Evolutionary conservation across 1,284 basidiomycete species (phyloP).

Genomic region (Ceratobasidium sp.): DNA sequence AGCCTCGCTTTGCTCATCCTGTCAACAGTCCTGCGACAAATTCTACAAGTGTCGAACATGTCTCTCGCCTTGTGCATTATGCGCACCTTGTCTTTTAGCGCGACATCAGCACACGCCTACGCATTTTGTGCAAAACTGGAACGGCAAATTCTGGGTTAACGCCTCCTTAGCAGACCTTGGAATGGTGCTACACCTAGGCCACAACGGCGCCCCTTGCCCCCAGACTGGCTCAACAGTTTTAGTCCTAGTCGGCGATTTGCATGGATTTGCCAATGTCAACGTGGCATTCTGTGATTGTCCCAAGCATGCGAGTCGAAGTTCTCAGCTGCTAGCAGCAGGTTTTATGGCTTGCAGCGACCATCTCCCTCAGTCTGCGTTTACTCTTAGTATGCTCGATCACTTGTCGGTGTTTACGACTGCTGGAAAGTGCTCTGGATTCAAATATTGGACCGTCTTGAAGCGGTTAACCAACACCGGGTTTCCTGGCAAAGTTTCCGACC

Average conservation of each 20-base stretch:
- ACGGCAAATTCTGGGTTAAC: background rate
- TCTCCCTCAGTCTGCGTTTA: background rate
- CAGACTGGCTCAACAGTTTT: background rate
- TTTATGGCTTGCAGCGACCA: background rate
- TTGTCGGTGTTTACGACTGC: background rate
- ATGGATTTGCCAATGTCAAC: background rate
- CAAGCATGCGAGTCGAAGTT: background rate
- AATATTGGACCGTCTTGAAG: background rate
- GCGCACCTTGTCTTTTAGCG: background rate
- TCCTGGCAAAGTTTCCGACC: background rate
- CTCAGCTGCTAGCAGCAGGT: background rate
- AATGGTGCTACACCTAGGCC: background rate
- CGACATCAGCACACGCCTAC: background rate
- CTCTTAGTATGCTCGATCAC: background rate
- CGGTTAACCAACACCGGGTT: background rate
- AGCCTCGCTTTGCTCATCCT: background rate
- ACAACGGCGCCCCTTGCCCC: background rate
- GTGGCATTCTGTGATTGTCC: background rate
- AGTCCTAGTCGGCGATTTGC: background rate
- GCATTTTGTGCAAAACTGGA: background rate
- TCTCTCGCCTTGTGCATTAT: background rate
- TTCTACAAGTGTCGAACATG: background rate
- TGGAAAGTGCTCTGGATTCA: background rate
- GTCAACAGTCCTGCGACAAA: background rate
- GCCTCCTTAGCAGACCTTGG: background rate